These are phyloP conservation scores for Pythium chondricola DNA, from an alignment of 352 stramenopile species.

Conservation along the genomic window DNA sequence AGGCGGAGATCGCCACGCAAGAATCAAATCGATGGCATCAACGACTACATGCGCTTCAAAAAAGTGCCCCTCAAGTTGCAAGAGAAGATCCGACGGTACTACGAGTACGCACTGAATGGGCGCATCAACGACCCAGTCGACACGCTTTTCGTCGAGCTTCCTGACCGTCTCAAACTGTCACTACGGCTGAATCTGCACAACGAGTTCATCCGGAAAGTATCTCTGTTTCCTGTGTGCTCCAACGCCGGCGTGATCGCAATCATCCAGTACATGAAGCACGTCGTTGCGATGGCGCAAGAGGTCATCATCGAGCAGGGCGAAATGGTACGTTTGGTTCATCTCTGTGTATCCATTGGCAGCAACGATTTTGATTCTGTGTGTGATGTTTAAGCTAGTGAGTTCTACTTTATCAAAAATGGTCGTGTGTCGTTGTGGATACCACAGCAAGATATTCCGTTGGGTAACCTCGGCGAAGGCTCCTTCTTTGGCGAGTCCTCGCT, in stretches of 20 bases:
- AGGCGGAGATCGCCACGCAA: constrained; percentile 67
- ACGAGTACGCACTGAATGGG: constrained; percentile 65
- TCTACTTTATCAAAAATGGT: constrained; percentile 75
- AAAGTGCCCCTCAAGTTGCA: constrained; percentile 59
- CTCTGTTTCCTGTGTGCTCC: constrained; percentile 62
- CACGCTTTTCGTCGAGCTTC: constrained; percentile 62
- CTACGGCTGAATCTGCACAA: constrained; percentile 63
- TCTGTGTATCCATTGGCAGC: background rate
- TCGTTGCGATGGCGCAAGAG: constrained; percentile 64
- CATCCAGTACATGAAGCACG: constrained; percentile 53
- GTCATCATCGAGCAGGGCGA: constrained; percentile 62
- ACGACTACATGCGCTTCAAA: constrained; percentile 78
- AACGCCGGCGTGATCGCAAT: constrained; percentile 67
- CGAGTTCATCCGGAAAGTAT: constrained; percentile 67
- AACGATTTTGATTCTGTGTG: background rate
- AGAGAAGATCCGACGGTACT: constrained; percentile 69
- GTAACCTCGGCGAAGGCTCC: constrained; percentile 61
- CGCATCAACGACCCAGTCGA: constrained; percentile 52
- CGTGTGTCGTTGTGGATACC: constrained; percentile 51
- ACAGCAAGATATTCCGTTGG: constrained; percentile 33
- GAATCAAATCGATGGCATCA: constrained; percentile 74
- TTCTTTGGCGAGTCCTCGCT: constrained; percentile 75
- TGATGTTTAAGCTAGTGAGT: constrained; percentile 32
- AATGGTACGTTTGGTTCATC: constrained; percentile 19
- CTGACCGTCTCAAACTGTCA: constrained; percentile 58